Evolutionary conservation across 106 monocot genomes (phyloP).

Genomic region (Phalaenopsis equestris): DNA sequence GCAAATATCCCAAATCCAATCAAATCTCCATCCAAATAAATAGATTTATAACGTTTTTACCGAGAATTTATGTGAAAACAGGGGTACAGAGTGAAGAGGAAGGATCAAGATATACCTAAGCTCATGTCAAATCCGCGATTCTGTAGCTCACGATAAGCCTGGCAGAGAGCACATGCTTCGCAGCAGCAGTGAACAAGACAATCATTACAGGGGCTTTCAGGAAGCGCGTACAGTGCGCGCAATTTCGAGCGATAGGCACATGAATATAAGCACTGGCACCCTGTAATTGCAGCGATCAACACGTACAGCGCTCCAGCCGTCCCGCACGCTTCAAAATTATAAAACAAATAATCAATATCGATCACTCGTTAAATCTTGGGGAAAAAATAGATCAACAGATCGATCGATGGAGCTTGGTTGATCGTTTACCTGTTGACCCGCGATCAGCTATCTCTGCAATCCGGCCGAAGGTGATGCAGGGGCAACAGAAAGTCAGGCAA

Average conservation of each 20-base stretch:
- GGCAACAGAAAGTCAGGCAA: conserved; percentile 2
- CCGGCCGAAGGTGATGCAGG: conserved; percentile 14
- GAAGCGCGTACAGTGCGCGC: conserved; percentile 18
- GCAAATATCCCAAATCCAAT: not conserved
- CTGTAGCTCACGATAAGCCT: conserved; percentile 38
- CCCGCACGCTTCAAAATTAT: conserved; percentile 8
- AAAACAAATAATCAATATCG: not conserved
- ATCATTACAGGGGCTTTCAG: conserved; percentile 28
- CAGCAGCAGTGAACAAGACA: conserved; percentile 32
- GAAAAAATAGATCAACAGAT: not conserved
- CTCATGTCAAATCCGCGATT: conserved; percentile 33
- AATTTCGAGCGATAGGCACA: conserved; percentile 19
- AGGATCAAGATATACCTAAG: not conserved
- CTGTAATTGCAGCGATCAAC: conserved; percentile 1
- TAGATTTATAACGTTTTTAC: too few species aligned
- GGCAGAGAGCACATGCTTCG: conserved; percentile 37
- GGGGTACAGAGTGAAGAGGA: too few species aligned
- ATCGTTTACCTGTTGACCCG: not conserved
- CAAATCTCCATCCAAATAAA: not conserved
- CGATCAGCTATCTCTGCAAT: conserved; percentile 10
- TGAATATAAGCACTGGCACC: conserved; percentile 28
- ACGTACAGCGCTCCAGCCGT: conserved; percentile 28
- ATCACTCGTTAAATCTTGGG: not conserved
- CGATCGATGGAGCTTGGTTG: not conserved
- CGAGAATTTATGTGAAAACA: too few species aligned